phyloP scores from a whole-genome alignment of 1,139 yeast species.

The Protomyces pachydermus region DNA sequence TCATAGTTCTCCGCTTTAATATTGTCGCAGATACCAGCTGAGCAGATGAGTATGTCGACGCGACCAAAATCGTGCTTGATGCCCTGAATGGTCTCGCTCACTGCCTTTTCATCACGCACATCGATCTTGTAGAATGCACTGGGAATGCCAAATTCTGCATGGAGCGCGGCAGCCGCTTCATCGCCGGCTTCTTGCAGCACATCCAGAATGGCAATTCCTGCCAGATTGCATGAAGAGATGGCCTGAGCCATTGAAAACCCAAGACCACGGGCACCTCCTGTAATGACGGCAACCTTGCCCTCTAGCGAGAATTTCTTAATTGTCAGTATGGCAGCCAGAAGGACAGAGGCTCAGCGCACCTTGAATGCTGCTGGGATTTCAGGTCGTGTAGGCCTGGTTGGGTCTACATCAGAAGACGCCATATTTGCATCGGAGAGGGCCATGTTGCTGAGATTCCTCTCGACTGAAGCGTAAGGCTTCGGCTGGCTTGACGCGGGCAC shows the following conservation, averaged over 20 bases:
- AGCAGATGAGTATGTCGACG: constrained; percentile 60
- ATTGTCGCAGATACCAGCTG: constrained; percentile 47
- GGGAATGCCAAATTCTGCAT: constrained; percentile 21
- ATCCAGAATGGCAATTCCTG: constrained; percentile 49
- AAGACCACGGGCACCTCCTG: constrained; percentile 87
- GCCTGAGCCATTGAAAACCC: constrained; percentile 83
- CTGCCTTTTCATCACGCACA: constrained; percentile 27
- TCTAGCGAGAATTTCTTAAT: constrained; percentile 47
- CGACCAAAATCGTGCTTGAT: constrained; percentile 45
- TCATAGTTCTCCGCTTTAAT: constrained; percentile 63
- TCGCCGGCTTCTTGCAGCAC: constrained; percentile 25
- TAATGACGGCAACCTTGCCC: constrained; percentile 79
- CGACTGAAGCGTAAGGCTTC: not conserved
- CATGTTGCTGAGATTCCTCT: constrained; percentile 8
- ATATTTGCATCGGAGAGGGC: constrained; percentile 1
- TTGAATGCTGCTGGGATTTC: constrained; percentile 24
- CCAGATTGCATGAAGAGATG: constrained; percentile 76
- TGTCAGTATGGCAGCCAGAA: not conserved
- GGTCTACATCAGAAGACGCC: not conserved
- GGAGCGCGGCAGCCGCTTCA: constrained; percentile 21
- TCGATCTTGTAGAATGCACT: constrained; percentile 23
- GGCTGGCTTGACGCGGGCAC: not conserved
- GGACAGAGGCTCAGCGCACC: not conserved
- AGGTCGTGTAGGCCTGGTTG: not conserved
- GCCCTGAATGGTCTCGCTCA: constrained; percentile 24